Conservation (phyloP, 139 green algal species). For the Haematococcus lacustris region DNA sequence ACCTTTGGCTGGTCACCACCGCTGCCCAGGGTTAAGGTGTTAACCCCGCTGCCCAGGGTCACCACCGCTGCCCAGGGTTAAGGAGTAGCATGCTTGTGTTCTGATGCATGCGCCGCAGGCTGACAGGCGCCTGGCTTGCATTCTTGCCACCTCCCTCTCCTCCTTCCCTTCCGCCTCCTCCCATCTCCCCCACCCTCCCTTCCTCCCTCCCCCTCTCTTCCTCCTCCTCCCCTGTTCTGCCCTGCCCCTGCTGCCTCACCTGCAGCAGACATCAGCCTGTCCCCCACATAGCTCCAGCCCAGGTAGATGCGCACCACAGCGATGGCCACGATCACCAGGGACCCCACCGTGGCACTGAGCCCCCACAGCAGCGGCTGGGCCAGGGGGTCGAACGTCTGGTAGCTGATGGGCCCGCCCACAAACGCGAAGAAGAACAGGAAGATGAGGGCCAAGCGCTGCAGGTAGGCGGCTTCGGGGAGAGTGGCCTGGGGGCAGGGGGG, state of each 20-base stretch:
- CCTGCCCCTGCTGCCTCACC: not conserved
- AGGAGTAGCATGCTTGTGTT: too few species aligned
- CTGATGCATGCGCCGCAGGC: too few species aligned
- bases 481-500: slow-evolving; percentile 38
- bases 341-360: slow-evolving; percentile 46
- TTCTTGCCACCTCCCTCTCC: not conserved
- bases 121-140: not conserved
- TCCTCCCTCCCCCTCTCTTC: too few species aligned
- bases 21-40: too few species aligned
- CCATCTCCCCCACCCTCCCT: too few species aligned
- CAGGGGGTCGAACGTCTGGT: slow-evolving; percentile 72
- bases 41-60: too few species aligned
- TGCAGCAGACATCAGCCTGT: slow-evolving; percentile 74
- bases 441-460: slow-evolving; percentile 44
- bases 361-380: slow-evolving; percentile 56
- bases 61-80: too few species aligned
- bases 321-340: slow-evolving; percentile 63
- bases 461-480: slow-evolving; percentile 46
- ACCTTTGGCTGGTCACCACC: too few species aligned
- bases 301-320: slow-evolving; percentile 77
- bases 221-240: too few species aligned
- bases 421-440: slow-evolving; percentile 57
- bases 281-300: slow-evolving; percentile 87
- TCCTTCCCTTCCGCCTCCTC: too few species aligned
- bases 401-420: slow-evolving; percentile 67